These are phyloP conservation scores for Penicillium aurantiogriseum DNA, from an alignment of 2,329 filamentous ascomycete genomes.

Conservation along the genomic window DNA sequence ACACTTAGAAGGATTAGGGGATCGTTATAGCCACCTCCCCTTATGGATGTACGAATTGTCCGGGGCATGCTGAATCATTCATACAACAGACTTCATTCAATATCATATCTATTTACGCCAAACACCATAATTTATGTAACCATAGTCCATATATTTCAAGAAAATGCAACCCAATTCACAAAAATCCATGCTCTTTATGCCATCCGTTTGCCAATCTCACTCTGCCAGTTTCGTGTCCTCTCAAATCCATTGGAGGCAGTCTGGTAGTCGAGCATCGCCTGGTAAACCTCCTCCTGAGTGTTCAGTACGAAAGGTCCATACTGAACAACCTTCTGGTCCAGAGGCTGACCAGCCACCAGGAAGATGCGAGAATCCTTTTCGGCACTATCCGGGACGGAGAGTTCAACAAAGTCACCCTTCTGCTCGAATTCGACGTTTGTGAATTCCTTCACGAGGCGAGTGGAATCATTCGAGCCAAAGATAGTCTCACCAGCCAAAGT, in stretches of 20 bases:
- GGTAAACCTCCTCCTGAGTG: slow-evolving; percentile 68
- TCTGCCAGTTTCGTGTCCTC: slow-evolving; percentile 73
- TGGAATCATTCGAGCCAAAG: slow-evolving; percentile 54
- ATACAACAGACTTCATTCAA: neutral
- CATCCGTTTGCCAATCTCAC: slow-evolving; percentile 83
- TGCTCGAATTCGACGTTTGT: slow-evolving; percentile 88
- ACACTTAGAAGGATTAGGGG: neutral
- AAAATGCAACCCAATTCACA: neutral
- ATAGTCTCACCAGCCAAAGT: slow-evolving; percentile 69
- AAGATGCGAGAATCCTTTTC: slow-evolving; percentile 55
- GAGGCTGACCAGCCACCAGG: slow-evolving; percentile 73
- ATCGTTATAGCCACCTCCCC: neutral
- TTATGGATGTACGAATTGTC: neutral
- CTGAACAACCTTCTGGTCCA: slow-evolving; percentile 78
- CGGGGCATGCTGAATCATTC: neutral
- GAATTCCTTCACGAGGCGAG: slow-evolving; percentile 53
- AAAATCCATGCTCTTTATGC: slow-evolving; percentile 18
- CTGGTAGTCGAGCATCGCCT: slow-evolving; percentile 75
- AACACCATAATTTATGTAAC: neutral
- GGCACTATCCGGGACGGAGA: slow-evolving; percentile 66
- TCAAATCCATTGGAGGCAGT: slow-evolving; percentile 75
- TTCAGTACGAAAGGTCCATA: slow-evolving; percentile 83
- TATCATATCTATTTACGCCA: neutral
- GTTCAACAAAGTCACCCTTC: slow-evolving; percentile 71
- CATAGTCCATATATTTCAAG: neutral